These are phyloP conservation scores for Gliomastix tumulicola DNA, from an alignment of 2,329 filamentous ascomycete genomes.

Conservation along the genomic window DNA sequence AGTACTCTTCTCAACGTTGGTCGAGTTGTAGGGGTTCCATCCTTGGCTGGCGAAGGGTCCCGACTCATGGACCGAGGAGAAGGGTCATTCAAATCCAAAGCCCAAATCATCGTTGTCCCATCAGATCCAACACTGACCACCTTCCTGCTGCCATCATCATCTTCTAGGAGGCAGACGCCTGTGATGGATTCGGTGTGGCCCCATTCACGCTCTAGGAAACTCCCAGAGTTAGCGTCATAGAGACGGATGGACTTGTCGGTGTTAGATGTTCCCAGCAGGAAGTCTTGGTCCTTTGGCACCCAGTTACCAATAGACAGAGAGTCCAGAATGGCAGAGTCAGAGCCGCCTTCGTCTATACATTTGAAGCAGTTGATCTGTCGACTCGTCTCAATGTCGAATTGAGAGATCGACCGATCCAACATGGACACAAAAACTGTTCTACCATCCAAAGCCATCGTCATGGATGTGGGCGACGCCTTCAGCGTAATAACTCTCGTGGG, in stretches of 20 bases:
- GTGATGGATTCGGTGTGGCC: constrained; percentile 93
- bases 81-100: constrained; percentile 42
- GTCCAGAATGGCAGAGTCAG: constrained; percentile 77
- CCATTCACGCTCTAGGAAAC: constrained; percentile 81
- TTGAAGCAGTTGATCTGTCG: constrained; percentile 70
- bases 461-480: constrained; percentile 81
- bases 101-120: constrained; percentile 79
- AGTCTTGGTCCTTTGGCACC: constrained; percentile 47
- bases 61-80: constrained; percentile 32
- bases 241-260: constrained; percentile 93
- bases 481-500: constrained; percentile 71
- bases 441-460: constrained; percentile 61
- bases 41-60: constrained; percentile 48
- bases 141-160: constrained; percentile 41
- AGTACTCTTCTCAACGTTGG: constrained; percentile 79
- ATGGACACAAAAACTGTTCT: constrained; percentile 52
- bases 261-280: constrained; percentile 83
- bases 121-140: constrained; percentile 73
- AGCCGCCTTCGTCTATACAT: constrained; percentile 70
- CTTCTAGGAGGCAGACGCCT: constrained; percentile 67
- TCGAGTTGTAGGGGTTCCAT: constrained; percentile 45
- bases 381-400: constrained; percentile 60
- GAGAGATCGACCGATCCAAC: constrained; percentile 52
- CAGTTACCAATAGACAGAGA: constrained; percentile 61
- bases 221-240: constrained; percentile 73